phyloP scores from a whole-genome alignment of 140 eudicot genomes.

The Ambrosia hybrid region DNA sequence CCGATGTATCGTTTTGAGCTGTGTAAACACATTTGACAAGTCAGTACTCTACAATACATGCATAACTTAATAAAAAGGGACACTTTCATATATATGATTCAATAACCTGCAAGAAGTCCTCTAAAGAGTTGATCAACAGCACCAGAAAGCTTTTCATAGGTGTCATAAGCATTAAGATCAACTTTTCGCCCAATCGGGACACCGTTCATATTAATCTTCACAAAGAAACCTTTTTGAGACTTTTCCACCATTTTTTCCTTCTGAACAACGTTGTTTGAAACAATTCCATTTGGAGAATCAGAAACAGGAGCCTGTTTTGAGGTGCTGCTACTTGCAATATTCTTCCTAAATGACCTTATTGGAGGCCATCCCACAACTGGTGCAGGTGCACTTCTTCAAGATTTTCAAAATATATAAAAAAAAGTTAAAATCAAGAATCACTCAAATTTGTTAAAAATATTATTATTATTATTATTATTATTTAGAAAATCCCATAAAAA shows the following conservation, averaged over 20 bases:
- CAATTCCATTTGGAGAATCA: slow-evolving; percentile 39
- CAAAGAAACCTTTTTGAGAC: slow-evolving; percentile 58
- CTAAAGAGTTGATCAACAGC: slow-evolving; percentile 91
- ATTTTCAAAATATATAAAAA: neutral
- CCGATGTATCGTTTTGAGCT: slow-evolving; percentile 78
- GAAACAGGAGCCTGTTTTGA: slow-evolving; percentile 41
- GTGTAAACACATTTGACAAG: slow-evolving; percentile 16
- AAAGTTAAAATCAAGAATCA: slow-evolving; percentile 6
- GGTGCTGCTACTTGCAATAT: slow-evolving; percentile 55
- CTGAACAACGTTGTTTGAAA: slow-evolving; percentile 38
- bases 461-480: no score
- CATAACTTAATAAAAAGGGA: neutral
- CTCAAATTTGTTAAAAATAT: neutral
- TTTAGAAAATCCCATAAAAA: no score
- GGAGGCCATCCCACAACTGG: slow-evolving; percentile 99
- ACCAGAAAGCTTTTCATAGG: slow-evolving; percentile 74
- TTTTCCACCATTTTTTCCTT: slow-evolving; percentile 41
- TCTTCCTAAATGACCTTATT: slow-evolving; percentile 78
- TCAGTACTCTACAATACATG: neutral
- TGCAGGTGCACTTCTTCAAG: slow-evolving; percentile 70
- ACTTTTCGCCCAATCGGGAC: slow-evolving; percentile 92
- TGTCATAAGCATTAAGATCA: slow-evolving; percentile 76
- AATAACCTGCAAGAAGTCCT: slow-evolving; percentile 92
- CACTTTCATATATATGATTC: neutral
- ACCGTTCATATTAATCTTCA: slow-evolving; percentile 97